These are phyloP conservation scores for Fusarium vanettenii DNA, from an alignment of 2,329 filamentous ascomycete genomes.

Conservation along the genomic window DNA sequence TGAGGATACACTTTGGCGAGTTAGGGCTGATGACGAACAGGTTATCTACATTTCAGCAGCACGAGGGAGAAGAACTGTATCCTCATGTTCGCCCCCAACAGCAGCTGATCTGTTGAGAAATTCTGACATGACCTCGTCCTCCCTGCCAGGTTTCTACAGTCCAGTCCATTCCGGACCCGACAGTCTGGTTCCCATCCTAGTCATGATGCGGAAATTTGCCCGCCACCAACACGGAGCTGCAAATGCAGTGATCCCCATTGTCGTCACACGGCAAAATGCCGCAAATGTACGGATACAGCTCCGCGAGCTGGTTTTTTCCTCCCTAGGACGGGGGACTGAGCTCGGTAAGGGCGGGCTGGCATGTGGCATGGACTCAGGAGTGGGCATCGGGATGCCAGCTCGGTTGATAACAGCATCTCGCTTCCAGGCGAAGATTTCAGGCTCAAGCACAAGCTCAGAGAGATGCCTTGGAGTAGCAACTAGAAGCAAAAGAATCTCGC, in stretches of 20 bases:
- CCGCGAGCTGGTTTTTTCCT: neutral
- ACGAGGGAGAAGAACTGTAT: neutral
- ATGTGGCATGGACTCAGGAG: neutral
- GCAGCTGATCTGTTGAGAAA: neutral
- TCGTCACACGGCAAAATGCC: neutral
- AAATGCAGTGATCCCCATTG: neutral
- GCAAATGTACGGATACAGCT: neutral
- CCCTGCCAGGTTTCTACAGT: neutral
- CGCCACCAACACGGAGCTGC: constrained; percentile 13
- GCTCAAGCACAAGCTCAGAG: neutral
- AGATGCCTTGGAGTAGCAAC: neutral
- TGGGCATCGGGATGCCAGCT: neutral
- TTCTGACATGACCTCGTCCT: neutral
- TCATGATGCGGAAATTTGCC: neutral
- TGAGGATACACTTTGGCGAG: neutral
- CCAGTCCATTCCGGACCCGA: constrained; percentile 4
- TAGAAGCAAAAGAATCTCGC: neutral
- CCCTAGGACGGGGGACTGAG: neutral
- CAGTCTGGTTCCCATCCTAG: constrained; percentile 9
- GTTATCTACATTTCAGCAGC: neutral
- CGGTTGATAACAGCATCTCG: neutral
- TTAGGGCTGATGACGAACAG: neutral
- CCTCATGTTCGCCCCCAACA: neutral
- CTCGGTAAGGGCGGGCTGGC: neutral
- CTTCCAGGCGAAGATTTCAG: neutral